A percentile compares a stretch with the other conserved stretches of the same genome.
Conservation (phyloP, 768 basidiomycete genomes). For the Boletus vinaceobasis region DNA sequence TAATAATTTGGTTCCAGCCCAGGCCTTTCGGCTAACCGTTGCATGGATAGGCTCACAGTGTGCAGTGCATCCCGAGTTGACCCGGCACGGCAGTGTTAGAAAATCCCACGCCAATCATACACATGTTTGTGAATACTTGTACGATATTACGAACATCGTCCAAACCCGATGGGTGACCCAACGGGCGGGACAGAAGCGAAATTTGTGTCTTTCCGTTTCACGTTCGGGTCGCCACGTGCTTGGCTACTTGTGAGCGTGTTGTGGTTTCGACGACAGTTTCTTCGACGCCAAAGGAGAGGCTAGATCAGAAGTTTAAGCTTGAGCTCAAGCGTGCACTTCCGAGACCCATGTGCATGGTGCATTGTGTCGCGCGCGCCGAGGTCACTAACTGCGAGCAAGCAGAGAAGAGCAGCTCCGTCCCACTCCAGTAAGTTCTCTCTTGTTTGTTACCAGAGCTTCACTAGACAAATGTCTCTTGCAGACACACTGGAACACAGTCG, state of each 20-base stretch:
- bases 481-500: background rate
- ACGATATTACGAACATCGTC: too few species aligned
- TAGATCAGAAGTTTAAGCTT: background rate
- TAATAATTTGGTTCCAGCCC: too few species aligned
- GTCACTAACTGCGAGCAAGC: background rate
- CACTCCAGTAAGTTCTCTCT: constrained; percentile 1
- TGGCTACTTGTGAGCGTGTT: too few species aligned
- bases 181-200: background rate
- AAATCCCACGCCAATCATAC: too few species aligned
- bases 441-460: background rate
- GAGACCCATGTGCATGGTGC: background rate
- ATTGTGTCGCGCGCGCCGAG: background rate
- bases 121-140: too few species aligned
- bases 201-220: too few species aligned
- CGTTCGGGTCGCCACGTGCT: too few species aligned
- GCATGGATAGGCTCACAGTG: too few species aligned
- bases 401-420: background rate
- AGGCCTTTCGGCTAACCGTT: too few species aligned
- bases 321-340: background rate
- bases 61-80: too few species aligned
- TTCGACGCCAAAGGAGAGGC: background rate
- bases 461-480: background rate
- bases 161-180: too few species aligned
- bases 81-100: too few species aligned
- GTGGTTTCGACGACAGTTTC: background rate